Percentiles rank a stretch among this genome's conserved stretches.
Evolutionary conservation across 257 asterid species (phyloP).

Genomic region (Cynanchum wilfordii): DNA sequence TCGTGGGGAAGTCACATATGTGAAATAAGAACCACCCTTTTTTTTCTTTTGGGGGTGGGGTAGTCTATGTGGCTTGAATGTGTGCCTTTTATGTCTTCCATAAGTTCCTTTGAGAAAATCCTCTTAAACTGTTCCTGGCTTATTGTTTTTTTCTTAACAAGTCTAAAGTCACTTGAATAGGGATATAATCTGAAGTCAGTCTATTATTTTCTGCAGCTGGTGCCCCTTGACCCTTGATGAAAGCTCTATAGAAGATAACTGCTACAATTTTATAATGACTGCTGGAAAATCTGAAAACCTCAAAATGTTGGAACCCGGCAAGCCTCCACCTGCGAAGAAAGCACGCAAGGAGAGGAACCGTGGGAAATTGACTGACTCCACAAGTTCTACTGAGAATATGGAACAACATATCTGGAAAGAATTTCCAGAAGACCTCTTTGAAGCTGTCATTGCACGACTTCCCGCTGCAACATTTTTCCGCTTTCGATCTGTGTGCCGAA

Average conservation of each 20-base stretch:
- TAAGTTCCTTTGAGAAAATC: not conserved
- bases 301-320: constrained; percentile 83
- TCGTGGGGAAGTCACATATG: not conserved
- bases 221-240: constrained; percentile 52
- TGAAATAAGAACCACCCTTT: not conserved
- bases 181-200: constrained; percentile 17
- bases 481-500: constrained; percentile 68
- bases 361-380: constrained; percentile 38
- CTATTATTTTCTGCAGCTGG: constrained; percentile 45
- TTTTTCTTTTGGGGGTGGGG: no score
- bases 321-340: constrained; percentile 73
- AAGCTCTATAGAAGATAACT: constrained; percentile 43
- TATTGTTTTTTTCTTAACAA: not conserved
- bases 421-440: constrained; percentile 89
- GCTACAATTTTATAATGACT: constrained; percentile 63
- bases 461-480: constrained; percentile 76
- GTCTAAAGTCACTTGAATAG: not conserved
- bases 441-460: constrained; percentile 81
- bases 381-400: constrained; percentile 46
- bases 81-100: not conserved
- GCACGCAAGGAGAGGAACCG: constrained; percentile 55
- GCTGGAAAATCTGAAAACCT: constrained; percentile 69
- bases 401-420: constrained; percentile 81
- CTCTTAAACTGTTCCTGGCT: not conserved
- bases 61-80: not conserved